Conservation (phyloP, 306 rosid genomes). For the Cucurbita argyrosperma region DNA sequence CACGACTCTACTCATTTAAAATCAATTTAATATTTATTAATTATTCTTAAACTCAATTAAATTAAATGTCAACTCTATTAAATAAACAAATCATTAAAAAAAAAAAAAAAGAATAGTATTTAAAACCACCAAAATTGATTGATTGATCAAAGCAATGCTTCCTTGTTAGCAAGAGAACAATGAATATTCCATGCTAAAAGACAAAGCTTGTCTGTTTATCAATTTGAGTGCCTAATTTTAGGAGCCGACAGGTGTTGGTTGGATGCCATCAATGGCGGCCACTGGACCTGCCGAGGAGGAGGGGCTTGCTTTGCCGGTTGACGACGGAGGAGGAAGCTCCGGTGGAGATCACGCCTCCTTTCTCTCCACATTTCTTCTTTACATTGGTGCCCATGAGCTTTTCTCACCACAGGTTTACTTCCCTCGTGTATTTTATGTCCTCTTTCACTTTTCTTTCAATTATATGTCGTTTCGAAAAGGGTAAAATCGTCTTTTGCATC, state of each 20-base stretch:
- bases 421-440: neutral
- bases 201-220: neutral
- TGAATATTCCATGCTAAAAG: neutral
- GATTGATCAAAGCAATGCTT: neutral
- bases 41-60: no score
- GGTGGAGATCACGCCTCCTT: neutral
- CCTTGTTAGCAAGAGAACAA: slow-evolving; percentile 6
- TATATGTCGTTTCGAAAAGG: no score
- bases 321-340: neutral
- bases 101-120: neutral
- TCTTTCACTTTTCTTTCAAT: no score
- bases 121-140: neutral
- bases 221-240: no score
- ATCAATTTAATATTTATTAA: no score
- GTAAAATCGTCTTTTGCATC: no score
- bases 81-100: no score
- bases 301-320: neutral
- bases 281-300: neutral
- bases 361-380: slow-evolving; percentile 12
- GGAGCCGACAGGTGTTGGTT: neutral
- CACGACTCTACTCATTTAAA: no score
- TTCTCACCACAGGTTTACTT: slow-evolving; percentile 21
- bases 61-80: no score
- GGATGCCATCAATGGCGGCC: neutral
- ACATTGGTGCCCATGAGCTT: slow-evolving; percentile 33